phyloP scores from a whole-genome alignment of 2,329 filamentous ascomycete genomes.

The Epicoccum sorghinum region DNA sequence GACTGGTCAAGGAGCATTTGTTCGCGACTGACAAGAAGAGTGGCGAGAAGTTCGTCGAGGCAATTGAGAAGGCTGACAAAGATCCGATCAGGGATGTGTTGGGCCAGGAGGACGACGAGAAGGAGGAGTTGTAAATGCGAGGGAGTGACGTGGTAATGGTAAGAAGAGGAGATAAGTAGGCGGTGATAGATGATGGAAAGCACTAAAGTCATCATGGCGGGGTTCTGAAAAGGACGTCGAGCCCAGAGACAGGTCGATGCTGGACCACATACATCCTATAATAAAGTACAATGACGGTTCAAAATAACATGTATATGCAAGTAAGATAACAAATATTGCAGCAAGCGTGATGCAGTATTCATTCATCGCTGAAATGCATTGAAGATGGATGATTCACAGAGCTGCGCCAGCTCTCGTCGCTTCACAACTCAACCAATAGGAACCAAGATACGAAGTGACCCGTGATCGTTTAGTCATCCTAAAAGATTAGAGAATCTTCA shows the following conservation, averaged over 20 bases:
- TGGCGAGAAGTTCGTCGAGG: conserved; percentile 66
- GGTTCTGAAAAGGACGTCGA: conserved; percentile 16
- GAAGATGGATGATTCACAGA: too few relatives aligned
- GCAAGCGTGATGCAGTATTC: too few relatives aligned
- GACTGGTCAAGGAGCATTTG: conserved; percentile 69
- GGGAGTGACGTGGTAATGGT: background rate
- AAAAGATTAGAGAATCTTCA: too few relatives aligned
- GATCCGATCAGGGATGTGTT: conserved; percentile 49
- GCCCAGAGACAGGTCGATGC: conserved; percentile 11
- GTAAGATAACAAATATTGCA: too few relatives aligned
- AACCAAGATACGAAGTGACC: too few relatives aligned
- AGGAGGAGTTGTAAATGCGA: conserved; percentile 25
- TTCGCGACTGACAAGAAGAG: conserved; percentile 67
- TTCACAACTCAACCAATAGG: too few relatives aligned
- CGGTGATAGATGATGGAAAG: background rate
- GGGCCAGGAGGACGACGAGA: conserved; percentile 32
- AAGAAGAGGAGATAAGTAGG: background rate
- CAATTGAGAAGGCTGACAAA: conserved; percentile 67
- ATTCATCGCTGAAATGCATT: too few relatives aligned
- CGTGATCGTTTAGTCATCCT: too few relatives aligned
- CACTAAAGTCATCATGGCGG: conserved; percentile 13
- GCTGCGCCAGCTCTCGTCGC: too few relatives aligned
- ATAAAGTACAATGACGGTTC: too few relatives aligned
- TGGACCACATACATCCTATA: background rate
- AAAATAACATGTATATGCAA: too few relatives aligned